Base-by-base conservation (phyloP, 495 filamentous ascomycete species). In the Aspergillus egyptiacus region DNA sequence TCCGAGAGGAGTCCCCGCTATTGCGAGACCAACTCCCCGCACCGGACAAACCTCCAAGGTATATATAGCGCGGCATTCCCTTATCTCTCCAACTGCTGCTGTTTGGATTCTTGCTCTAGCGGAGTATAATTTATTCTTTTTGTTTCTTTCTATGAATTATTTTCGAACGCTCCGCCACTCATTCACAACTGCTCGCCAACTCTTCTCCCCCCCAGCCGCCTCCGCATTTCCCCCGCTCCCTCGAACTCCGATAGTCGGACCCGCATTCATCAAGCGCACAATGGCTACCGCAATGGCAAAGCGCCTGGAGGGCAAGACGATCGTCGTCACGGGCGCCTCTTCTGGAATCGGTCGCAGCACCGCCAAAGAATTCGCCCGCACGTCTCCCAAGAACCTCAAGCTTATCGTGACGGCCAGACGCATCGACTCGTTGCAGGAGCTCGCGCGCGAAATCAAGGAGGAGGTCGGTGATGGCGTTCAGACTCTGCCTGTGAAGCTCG, bases 251-350 rank as follows among this genome's bases (percentile, higher is more conserved):
- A 35, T 56, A 0, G n/a, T 61, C 33, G 54, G 68, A 18, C 53
- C 60, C n/a, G 33, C 46, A 33, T 56, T 48, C 13, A 20, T 63
- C 34, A 61, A 54, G 61, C 71, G 71, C 57, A 68, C 66, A 37
- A 95, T 95, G 90, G 76, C 87, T 17, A 73, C 84, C 31, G 84
- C 89, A 59, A 84, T 87, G 74, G 76, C 78, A 50, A 83, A 86
- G 67, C 91, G 93, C 72, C 86, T 98, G 34, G 78, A 85, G 53
- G 90, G 90, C 78, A 98, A 97, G 71, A 97, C 90, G 1, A 79
- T 98, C 33, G 66, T 97, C 28, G 79, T 98, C 45, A 98, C 93
- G 0, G 93, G 93, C 32, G 93, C 93, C 28, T 93, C 86, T 0
- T 95, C 91, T 2, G 93, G 93, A 34, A 98, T 98, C 61, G 93